Evolutionary conservation across 164 flowering plant species (phyloP).

Genomic region (Santalum album): DNA sequence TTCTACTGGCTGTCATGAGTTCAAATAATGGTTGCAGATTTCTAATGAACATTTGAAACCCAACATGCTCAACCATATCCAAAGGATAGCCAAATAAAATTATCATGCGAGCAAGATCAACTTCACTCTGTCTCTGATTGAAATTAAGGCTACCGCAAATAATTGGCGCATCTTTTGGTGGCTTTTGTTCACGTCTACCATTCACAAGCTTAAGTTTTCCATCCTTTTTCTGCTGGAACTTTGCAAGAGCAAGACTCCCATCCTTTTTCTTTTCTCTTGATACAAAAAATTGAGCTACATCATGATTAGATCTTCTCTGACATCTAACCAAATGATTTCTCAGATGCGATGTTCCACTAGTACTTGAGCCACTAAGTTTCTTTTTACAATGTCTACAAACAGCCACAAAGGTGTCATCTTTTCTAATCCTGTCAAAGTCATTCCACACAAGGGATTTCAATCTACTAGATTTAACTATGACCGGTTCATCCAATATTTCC

Average conservation of each 20-base stretch:
- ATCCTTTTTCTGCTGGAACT: not conserved
- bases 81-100: slow-evolving; percentile 1
- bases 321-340: slow-evolving; percentile 1
- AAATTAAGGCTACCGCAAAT: not conserved
- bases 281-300: not conserved
- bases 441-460: slow-evolving; percentile 1
- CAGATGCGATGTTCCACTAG: slow-evolving; percentile 2
- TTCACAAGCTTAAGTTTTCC: not conserved
- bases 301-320: slow-evolving; percentile 3
- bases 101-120: slow-evolving; percentile 1
- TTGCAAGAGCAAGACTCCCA: not conserved
- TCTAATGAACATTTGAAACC: not conserved
- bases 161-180: not conserved
- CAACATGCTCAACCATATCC: slow-evolving; percentile 5
- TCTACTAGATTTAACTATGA: slow-evolving; percentile 1
- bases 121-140: slow-evolving; percentile 1
- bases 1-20: not conserved
- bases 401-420: not conserved
- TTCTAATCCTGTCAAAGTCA: slow-evolving; percentile 3
- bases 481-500: not conserved
- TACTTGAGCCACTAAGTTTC: slow-evolving; percentile 1
- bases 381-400: not conserved
- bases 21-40: slow-evolving; percentile 1
- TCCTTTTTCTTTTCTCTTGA: slow-evolving; percentile 3
- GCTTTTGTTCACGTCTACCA: not conserved